Conservation (phyloP, 1,284 basidiomycete species). For the Trametes sp. region DNA sequence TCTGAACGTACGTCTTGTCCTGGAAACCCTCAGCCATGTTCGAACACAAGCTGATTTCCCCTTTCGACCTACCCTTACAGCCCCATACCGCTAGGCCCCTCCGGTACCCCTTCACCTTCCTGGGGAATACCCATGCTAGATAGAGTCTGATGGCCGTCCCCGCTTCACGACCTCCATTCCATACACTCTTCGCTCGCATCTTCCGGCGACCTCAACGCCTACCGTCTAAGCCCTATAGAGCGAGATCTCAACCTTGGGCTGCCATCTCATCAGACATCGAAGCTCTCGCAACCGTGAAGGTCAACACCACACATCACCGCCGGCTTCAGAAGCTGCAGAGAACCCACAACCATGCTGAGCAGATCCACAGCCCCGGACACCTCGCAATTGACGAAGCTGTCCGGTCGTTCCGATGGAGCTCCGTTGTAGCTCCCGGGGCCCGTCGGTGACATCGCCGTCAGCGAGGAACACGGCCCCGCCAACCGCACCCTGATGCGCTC, state of each 20-base stretch:
- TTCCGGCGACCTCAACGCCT: background rate
- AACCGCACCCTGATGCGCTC: slow-evolving; percentile 1
- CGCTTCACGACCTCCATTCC: background rate
- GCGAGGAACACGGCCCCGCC: background rate
- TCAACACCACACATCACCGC: background rate
- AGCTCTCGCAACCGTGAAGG: background rate
- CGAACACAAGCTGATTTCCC: background rate
- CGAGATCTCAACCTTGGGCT: background rate
- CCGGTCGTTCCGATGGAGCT: slow-evolving; percentile 8
- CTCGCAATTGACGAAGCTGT: background rate
- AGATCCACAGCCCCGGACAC: background rate
- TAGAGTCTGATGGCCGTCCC: slow-evolving; percentile 15
- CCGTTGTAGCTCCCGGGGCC: background rate
- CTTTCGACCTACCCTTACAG: background rate
- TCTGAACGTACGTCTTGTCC: background rate
- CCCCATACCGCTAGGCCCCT: background rate
- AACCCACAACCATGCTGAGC: slow-evolving; percentile 1
- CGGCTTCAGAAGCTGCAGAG: background rate
- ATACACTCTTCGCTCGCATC: background rate
- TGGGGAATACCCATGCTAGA: background rate
- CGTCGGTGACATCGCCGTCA: background rate
- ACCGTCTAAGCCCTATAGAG: background rate
- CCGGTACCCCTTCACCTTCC: background rate
- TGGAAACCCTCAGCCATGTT: background rate
- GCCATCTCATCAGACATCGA: slow-evolving; percentile 1